Conservation (phyloP, 345 rosid genomes). For the Lepidium africanum region DNA sequence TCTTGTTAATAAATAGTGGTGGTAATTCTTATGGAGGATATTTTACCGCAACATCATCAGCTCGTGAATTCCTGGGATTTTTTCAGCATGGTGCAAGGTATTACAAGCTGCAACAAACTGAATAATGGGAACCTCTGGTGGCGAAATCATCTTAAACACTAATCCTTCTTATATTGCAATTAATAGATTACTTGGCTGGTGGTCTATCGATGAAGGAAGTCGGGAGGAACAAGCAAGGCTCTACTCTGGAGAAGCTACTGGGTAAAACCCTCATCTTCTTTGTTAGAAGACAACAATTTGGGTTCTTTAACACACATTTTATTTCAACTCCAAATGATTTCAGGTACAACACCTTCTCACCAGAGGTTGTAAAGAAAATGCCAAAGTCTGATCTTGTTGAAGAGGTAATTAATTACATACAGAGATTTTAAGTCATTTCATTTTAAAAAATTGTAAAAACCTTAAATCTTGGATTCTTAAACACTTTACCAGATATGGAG, state of each 20-base stretch:
- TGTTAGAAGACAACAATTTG: neutral
- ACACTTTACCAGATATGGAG: constrained; percentile 52
- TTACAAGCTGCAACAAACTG: neutral
- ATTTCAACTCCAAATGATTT: constrained; percentile 7
- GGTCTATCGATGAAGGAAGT: constrained; percentile 98
- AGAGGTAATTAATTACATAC: constrained; percentile 50
- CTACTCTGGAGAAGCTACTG: constrained; percentile 49
- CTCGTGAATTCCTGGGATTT: constrained; percentile 60
- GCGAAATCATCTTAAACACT: neutral
- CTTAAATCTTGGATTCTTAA: neutral
- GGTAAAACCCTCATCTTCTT: constrained; percentile 32
- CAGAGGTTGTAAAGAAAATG: constrained; percentile 71
- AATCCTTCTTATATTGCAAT: neutral
- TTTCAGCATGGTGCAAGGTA: constrained; percentile 82
- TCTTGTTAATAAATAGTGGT: constrained; percentile 34
- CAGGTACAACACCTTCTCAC: constrained; percentile 82
- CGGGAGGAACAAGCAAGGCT: constrained; percentile 79
- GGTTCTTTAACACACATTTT: neutral
- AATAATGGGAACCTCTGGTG: neutral
- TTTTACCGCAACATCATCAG: constrained; percentile 39
- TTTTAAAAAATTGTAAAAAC: neutral
- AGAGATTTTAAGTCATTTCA: neutral
- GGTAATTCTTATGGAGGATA: constrained; percentile 40
- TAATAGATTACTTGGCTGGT: constrained; percentile 85
- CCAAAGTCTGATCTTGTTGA: constrained; percentile 74